Evolutionary conservation across 257 asterid genomes (phyloP).

Genomic region (Petrea volubilis): DNA sequence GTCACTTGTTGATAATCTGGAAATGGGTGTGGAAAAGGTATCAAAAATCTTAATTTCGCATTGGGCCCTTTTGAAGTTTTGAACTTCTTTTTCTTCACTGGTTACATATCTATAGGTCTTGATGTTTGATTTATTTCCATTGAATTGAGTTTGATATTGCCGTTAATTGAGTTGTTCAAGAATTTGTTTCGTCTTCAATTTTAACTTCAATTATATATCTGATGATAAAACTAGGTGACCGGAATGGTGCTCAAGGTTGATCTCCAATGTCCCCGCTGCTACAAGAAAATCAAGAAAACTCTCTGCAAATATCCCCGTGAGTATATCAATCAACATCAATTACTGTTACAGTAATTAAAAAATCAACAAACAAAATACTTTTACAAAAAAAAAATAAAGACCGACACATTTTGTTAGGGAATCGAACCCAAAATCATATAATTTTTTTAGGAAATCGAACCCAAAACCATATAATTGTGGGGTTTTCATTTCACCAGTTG

Average conservation of each 20-base stretch:
- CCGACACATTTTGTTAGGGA: too few relatives aligned
- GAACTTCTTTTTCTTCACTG: too few relatives aligned
- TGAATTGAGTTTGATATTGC: too few relatives aligned
- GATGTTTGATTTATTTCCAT: neutral
- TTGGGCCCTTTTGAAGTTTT: neutral
- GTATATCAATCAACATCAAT: too few relatives aligned
- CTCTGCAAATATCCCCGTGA: constrained; percentile 82
- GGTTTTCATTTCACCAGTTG: too few relatives aligned
- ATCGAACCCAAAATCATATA: too few relatives aligned
- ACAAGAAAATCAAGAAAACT: constrained; percentile 76
- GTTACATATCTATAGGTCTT: neutral
- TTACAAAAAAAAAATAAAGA: too few relatives aligned
- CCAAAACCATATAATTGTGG: too few relatives aligned
- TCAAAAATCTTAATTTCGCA: neutral
- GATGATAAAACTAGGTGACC: constrained; percentile 42
- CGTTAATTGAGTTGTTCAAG: too few relatives aligned
- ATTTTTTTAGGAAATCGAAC: too few relatives aligned
- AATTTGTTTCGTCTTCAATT: neutral
- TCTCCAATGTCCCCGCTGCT: constrained; percentile 86
- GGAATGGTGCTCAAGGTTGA: constrained; percentile 72
- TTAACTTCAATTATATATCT: neutral
- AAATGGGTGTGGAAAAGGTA: constrained; percentile 49
- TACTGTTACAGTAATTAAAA: too few relatives aligned
- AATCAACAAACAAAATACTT: too few relatives aligned
- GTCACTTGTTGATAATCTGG: neutral